phyloP scores from a whole-genome alignment of 2,329 filamentous ascomycete genomes.

The Xylaria sp. region DNA sequence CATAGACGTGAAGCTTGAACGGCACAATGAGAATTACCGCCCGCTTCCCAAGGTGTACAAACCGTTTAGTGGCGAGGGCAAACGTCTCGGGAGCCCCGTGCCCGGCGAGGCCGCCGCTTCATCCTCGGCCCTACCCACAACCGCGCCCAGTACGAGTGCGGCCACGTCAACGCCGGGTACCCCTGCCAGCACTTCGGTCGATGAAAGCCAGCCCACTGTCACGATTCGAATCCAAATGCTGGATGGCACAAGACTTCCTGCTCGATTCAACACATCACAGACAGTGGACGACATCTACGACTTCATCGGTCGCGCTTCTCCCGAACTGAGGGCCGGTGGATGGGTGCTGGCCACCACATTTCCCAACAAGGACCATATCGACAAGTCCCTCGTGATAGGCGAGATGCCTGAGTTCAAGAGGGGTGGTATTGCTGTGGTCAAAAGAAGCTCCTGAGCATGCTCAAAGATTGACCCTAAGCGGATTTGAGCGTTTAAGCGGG shows the following conservation, averaged over 20 bases:
- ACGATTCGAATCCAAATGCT: conserved; percentile 78
- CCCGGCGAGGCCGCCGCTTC: conserved; percentile 59
- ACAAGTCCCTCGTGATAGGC: conserved; percentile 64
- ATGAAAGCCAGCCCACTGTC: conserved; percentile 70
- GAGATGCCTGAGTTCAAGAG: conserved; percentile 70
- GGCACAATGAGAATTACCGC: conserved; percentile 76
- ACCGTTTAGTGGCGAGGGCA: conserved; percentile 74
- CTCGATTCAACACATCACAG: conserved; percentile 80
- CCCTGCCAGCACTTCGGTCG: conserved; percentile 49
- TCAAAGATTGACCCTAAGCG: not conserved
- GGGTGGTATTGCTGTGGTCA: conserved; percentile 69
- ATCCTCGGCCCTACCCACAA: conserved; percentile 34
- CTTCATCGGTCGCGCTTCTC: conserved; percentile 71
- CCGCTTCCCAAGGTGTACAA: conserved; percentile 76
- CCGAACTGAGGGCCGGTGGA: conserved; percentile 59
- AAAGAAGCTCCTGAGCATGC: conserved; percentile 45
- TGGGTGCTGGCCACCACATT: conserved; percentile 85
- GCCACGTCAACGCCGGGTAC: conserved; percentile 37
- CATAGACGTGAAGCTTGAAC: conserved; percentile 78
- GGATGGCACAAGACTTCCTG: conserved; percentile 77
- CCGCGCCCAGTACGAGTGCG: conserved; percentile 43
- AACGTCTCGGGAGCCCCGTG: conserved; percentile 77
- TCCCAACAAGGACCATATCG: conserved; percentile 78
- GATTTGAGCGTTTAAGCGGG: conserved; percentile 3
- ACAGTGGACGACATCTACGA: conserved; percentile 79